These are phyloP conservation scores for Fusarium equiseti DNA, from an alignment of 2,329 filamentous ascomycete genomes.

Conservation along the genomic window DNA sequence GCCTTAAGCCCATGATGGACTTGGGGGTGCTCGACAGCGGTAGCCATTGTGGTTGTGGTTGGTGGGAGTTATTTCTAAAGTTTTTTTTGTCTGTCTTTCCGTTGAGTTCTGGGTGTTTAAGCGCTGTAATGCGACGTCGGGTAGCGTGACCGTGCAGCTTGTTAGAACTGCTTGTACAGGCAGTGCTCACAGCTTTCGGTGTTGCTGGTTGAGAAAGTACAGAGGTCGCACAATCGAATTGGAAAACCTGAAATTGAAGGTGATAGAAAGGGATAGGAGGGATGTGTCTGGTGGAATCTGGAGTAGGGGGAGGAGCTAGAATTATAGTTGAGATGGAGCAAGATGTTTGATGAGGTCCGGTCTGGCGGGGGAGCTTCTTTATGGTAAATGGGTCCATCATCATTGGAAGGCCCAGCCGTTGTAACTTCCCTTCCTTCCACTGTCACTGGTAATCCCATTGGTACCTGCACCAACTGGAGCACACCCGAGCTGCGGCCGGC, in stretches of 20 bases:
- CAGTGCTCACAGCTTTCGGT: constrained; percentile 45
- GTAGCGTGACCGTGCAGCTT: constrained; percentile 47
- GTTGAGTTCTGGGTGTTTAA: constrained; percentile 34
- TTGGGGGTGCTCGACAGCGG: constrained; percentile 43
- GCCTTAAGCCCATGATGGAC: constrained; percentile 33
- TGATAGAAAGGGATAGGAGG: constrained; percentile 15
- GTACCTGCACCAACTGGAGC: constrained; percentile 45
- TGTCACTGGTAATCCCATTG: constrained; percentile 42
- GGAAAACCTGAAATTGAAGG: not conserved
- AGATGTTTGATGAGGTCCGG: constrained; percentile 42
- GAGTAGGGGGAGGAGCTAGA: constrained; percentile 23
- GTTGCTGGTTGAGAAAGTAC: constrained; percentile 38
- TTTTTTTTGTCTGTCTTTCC: constrained; percentile 29
- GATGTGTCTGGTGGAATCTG: constrained; percentile 7
- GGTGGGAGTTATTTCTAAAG: constrained; percentile 21
- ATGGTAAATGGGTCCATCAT: constrained; percentile 44
- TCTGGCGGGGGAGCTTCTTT: constrained; percentile 47
- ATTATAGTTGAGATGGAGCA: constrained; percentile 35
- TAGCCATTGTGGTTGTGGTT: constrained; percentile 43
- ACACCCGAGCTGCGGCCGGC: constrained; percentile 43
- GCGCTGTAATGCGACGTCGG: constrained; percentile 42
- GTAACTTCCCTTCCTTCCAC: constrained; percentile 16
- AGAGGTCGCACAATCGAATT: constrained; percentile 33
- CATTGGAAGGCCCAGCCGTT: constrained; percentile 40
- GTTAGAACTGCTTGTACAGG: constrained; percentile 44